Percentiles rank a stretch among this genome's conserved stretches.
These are phyloP conservation scores for Hypholoma sublateritium DNA, from an alignment of 768 basidiomycete species.

Conservation along the genomic window DNA sequence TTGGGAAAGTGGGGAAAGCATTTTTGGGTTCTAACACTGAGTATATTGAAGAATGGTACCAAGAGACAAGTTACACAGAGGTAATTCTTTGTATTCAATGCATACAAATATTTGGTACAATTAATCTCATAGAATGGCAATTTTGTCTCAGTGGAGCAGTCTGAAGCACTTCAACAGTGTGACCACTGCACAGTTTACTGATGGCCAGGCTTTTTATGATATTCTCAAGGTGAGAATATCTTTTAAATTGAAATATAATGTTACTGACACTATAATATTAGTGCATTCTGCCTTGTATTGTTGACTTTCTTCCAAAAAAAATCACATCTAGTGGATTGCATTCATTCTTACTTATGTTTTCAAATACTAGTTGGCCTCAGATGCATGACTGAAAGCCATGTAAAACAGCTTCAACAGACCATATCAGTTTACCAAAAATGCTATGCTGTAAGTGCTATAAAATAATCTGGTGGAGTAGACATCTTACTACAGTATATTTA, in stretches of 20 bases:
- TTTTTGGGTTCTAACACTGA: constrained; percentile 4
- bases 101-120: background rate
- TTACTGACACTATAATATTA: constrained; percentile 10
- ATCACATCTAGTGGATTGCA: constrained; percentile 24
- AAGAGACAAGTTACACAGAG: constrained; percentile 18
- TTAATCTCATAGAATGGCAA: background rate
- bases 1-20: constrained; percentile 2
- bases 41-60: constrained; percentile 19
- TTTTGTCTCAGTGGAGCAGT: constrained; percentile 24
- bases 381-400: constrained; percentile 24
- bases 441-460: constrained; percentile 8
- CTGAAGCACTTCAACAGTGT: constrained; percentile 30
- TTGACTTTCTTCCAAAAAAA: constrained; percentile 26
- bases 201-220: constrained; percentile 28
- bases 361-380: constrained; percentile 25
- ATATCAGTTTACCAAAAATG: constrained; percentile 17
- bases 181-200: constrained; percentile 25
- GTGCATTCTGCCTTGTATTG: constrained; percentile 29
- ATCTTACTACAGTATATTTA: no score
- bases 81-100: constrained; percentile 9
- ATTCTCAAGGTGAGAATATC: constrained; percentile 25
- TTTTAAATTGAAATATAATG: background rate
- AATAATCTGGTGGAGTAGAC: no score
- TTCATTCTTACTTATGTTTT: constrained; percentile 20
- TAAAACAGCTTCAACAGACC: constrained; percentile 15